Base-by-base conservation (phyloP, 352 stramenopile genomes). In the Phytophthora crassamura region DNA sequence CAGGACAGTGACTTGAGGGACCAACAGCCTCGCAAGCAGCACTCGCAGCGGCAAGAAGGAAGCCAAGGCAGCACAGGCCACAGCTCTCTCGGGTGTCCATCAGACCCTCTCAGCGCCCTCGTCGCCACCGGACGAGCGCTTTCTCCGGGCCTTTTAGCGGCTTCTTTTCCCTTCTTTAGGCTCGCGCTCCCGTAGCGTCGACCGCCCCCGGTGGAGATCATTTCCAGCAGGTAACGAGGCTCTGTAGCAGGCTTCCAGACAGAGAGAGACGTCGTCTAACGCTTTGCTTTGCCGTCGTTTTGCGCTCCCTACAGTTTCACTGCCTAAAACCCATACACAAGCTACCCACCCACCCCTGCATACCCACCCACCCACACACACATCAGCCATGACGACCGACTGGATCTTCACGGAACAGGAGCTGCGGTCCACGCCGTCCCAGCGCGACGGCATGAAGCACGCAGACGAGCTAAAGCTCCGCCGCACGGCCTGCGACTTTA, bases 391-490 rank as follows among this genome's bases (percentile, higher is more conserved):
- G 70, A 52, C 75, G 6, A 67, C 50, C 56, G 81, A 95, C 60
- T 94, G 88, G 86, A 87, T 92, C 64, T 95, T 95, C 58, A 77
- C 82, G 2, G 83, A 86, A 47, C 46, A 78, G 25, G 86, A 95
- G 64, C 73, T 95, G 46, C 74, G 70, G 9, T 63, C 68, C 50
- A 85, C 85, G 15, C 86, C 88, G 8, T 95, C 88, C 28, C 75
- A 84, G 41, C 73, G 73, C 15, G 86, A 95, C 41, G 88, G 86
- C 53, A 89, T 94, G 75, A 89, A 88, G 72, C 84, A 69, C 62
- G 67, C 76, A 18, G 88, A 94, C 42, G 82, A 93, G 69, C 76
- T 93, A 9, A 63, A 89, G 36, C 65, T 88, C 4, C 86, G 86
- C 34, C 81, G 82, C 42, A 89, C 91, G 52, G 84, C 80, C 14